Conservation (phyloP, 495 filamentous ascomycete species). For the Aspergillus bridgeri region DNA sequence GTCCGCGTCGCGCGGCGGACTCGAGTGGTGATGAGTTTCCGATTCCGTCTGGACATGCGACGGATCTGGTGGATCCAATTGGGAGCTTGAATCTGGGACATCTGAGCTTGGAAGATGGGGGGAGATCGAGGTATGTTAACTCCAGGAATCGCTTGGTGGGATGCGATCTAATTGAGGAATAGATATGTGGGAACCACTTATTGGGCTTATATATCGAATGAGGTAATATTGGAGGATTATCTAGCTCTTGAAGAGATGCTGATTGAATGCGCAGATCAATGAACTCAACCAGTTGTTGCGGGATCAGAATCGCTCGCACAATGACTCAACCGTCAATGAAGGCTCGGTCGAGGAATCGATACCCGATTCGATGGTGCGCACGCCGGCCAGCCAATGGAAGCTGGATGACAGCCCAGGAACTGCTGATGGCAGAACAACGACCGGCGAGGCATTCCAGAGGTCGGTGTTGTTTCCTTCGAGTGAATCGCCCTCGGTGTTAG, state of each 20-base stretch:
- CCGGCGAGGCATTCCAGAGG: conserved; percentile 32
- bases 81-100: conserved; percentile 46
- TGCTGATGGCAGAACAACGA: conserved; percentile 6
- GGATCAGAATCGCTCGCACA: conserved; percentile 42
- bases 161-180: conserved; percentile 9
- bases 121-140: conserved; percentile 38
- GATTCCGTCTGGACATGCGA: conserved; percentile 43
- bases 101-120: conserved; percentile 46
- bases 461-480: conserved; percentile 38
- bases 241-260: not conserved
- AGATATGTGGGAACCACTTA: conserved; percentile 53
- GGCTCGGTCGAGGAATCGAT: conserved; percentile 19
- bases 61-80: conserved; percentile 44
- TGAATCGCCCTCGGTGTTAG: conserved; percentile 34
- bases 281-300: conserved; percentile 46
- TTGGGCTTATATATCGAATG: conserved; percentile 51
- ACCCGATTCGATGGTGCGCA: conserved; percentile 12
- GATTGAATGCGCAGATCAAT: conserved; percentile 33
- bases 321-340: conserved; percentile 22
- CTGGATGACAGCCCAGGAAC: conserved; percentile 17
- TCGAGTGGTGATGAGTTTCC: conserved; percentile 46
- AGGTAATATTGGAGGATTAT: conserved; percentile 26
- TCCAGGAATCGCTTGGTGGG: too few relatives aligned
- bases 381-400: conserved; percentile 21
- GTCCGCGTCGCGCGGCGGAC: conserved; percentile 35